These are phyloP conservation scores for Beauveria sp. DNA, from an alignment of 2,329 filamentous ascomycete species.

Conservation along the genomic window DNA sequence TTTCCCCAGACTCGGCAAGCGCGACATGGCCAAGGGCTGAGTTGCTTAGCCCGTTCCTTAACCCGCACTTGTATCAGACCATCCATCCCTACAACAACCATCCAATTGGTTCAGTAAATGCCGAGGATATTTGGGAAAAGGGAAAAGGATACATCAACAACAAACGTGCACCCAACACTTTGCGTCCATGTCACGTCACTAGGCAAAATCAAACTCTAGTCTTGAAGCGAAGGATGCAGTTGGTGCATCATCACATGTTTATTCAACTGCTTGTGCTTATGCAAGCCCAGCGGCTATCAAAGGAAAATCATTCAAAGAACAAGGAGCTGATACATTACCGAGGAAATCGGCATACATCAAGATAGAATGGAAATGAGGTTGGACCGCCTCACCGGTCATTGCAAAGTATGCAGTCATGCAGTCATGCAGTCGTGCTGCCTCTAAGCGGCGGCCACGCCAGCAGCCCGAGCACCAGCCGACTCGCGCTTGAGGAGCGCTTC, in stretches of 20 bases:
- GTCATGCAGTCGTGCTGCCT: not conserved
- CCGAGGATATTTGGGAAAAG: not conserved
- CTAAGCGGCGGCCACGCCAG: constrained; percentile 20
- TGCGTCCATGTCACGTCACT: not conserved
- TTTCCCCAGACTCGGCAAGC: constrained; percentile 3
- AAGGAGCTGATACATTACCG: not conserved
- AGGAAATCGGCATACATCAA: not conserved
- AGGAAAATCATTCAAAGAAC: not conserved
- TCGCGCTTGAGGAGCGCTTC: constrained; percentile 54
- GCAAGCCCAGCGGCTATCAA: not conserved
- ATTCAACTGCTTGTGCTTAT: not conserved
- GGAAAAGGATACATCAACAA: not conserved
- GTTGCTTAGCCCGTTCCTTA: not conserved
- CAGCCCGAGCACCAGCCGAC: constrained; percentile 25
- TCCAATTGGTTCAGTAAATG: constrained; percentile 1
- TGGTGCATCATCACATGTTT: constrained; percentile 4
- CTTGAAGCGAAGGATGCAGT: not conserved
- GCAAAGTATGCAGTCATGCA: not conserved
- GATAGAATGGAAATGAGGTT: constrained; percentile 1
- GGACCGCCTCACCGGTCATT: not conserved
- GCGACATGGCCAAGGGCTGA: not conserved
- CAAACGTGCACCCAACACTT: not conserved
- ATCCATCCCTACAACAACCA: not conserved
- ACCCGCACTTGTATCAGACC: not conserved
- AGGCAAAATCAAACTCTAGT: not conserved